Evolutionary conservation across 2,329 filamentous ascomycete species (phyloP).

Genomic region (Thermothelomyces thermophilus): DNA sequence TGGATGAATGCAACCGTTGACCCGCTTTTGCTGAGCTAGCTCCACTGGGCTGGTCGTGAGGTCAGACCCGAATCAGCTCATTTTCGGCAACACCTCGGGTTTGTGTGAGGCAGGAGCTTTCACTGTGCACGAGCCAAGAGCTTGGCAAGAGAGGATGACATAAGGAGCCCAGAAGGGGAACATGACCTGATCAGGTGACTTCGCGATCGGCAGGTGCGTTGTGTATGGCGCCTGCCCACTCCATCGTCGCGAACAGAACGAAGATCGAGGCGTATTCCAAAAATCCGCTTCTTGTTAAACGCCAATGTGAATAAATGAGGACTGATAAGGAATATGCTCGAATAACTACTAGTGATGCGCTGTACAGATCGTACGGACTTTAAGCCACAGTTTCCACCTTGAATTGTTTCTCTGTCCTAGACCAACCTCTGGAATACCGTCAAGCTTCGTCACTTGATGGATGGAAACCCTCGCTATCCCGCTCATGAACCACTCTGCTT

Average conservation of each 20-base stretch:
- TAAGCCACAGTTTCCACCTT: constrained; percentile 2
- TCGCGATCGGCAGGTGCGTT: constrained; percentile 8
- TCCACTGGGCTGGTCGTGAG: constrained; percentile 17
- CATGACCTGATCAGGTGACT: constrained; percentile 11
- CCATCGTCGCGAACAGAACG: no score
- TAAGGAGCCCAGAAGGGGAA: neutral
- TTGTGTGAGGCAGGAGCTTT: neutral
- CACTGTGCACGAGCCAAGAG: constrained; percentile 5
- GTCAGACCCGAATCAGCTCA: constrained; percentile 24
- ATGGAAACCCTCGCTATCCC: neutral
- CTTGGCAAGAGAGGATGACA: constrained; percentile 11
- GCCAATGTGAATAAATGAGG: neutral
- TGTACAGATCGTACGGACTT: neutral
- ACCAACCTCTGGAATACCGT: neutral
- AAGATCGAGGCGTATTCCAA: neutral
- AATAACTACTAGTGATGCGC: no score
- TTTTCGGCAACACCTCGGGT: constrained; percentile 22
- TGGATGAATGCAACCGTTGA: constrained; percentile 18
- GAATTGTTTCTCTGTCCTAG: no score
- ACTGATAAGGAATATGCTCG: neutral
- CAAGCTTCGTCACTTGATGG: neutral
- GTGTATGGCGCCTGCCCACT: neutral
- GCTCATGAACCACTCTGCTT: neutral
- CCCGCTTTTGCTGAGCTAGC: constrained; percentile 20
- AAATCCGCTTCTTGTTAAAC: no score